Conservation (phyloP, 768 basidiomycete species). For the Kwoniella newhampshirensis region DNA sequence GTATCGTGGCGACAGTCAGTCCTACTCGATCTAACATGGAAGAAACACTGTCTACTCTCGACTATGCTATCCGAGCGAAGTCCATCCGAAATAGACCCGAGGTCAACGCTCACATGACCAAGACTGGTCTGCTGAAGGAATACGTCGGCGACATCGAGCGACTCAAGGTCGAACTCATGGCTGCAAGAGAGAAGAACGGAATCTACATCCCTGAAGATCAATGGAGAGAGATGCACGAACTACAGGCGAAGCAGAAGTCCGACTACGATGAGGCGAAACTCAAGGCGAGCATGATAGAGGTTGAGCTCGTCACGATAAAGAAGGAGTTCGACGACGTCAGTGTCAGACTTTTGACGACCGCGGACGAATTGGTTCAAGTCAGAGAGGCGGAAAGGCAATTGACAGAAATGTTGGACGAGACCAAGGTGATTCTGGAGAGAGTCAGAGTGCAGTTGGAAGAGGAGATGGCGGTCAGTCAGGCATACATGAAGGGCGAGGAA, state of each 20-base stretch:
- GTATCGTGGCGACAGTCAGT: constrained; percentile 93
- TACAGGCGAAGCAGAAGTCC: constrained; percentile 73
- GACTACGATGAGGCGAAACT: constrained; percentile 79
- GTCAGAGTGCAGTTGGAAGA: constrained; percentile 70
- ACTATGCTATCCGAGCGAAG: constrained; percentile 93
- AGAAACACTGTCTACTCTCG: constrained; percentile 94
- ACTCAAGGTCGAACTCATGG: constrained; percentile 73
- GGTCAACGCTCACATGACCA: constrained; percentile 89
- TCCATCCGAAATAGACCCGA: constrained; percentile 94
- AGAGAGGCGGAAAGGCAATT: constrained; percentile 53
- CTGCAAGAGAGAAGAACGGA: constrained; percentile 93
- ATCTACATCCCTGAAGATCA: constrained; percentile 89
- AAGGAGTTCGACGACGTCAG: constrained; percentile 93
- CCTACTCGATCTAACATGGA: constrained; percentile 92
- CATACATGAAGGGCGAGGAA: constrained; percentile 72
- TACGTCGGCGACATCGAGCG: constrained; percentile 91
- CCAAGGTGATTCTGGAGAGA: constrained; percentile 62
- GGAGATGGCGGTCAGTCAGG: constrained; percentile 73
- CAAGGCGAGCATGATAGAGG: constrained; percentile 77
- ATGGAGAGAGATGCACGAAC: constrained; percentile 76
- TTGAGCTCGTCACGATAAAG: constrained; percentile 69
- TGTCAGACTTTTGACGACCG: constrained; percentile 68
- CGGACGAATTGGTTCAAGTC: constrained; percentile 67
- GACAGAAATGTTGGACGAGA: constrained; percentile 61
- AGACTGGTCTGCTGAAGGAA: constrained; percentile 87